phyloP scores from a whole-genome alignment of 768 basidiomycete genomes.

The Pisolithus microcarpus region DNA sequence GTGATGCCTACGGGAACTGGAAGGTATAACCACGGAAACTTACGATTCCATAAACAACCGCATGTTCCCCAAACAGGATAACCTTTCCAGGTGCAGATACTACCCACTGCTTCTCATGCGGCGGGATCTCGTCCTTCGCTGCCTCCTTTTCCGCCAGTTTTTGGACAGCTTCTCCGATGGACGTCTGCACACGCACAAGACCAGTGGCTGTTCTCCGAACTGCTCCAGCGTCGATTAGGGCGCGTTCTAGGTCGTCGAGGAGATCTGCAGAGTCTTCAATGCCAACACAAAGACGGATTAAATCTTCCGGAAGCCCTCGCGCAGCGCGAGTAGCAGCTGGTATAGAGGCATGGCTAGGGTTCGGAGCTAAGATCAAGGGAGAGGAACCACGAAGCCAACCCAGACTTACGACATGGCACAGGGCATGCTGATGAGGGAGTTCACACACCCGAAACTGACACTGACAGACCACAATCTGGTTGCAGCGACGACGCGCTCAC shows the following conservation, averaged over 20 bases:
- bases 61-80: slow-evolving; percentile 97
- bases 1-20: neutral
- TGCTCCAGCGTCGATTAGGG: slow-evolving; percentile 87
- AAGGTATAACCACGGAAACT: slow-evolving; percentile 30
- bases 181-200: slow-evolving; percentile 39
- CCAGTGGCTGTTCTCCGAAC: slow-evolving; percentile 48
- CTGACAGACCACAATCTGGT: slow-evolving; percentile 96
- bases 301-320: slow-evolving; percentile 95
- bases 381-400: neutral
- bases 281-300: slow-evolving; percentile 96
- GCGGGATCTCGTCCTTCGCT: slow-evolving; percentile 7
- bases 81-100: slow-evolving; percentile 97
- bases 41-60: slow-evolving; percentile 94
- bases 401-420: slow-evolving; percentile 95
- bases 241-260: slow-evolving; percentile 89
- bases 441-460: slow-evolving; percentile 97
- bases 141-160: slow-evolving; percentile 43
- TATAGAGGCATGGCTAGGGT: slow-evolving; percentile 86
- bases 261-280: slow-evolving; percentile 94
- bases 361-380: slow-evolving; percentile 1
- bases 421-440: slow-evolving; percentile 97
- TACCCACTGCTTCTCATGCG: slow-evolving; percentile 58
- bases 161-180: slow-evolving; percentile 58
- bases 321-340: slow-evolving; percentile 93
- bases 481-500: slow-evolving; percentile 87